Evolutionary conservation across 352 stramenopile species (phyloP), one percentile per base, ranked within the genome.

Genomic region (Globisporangium takayamanum): DNA sequence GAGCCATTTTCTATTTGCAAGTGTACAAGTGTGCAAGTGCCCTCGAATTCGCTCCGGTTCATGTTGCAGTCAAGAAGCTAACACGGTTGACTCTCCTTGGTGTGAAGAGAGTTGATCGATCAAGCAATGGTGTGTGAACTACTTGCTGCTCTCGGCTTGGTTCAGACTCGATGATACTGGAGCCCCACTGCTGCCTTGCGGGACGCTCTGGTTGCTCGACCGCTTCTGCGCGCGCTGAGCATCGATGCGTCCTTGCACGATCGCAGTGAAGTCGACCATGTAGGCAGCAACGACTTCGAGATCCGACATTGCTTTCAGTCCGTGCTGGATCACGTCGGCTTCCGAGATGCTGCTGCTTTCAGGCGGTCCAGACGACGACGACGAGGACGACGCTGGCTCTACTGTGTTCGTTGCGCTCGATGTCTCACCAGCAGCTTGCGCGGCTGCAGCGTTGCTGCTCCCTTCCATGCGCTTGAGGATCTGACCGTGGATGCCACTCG

Each of bases 211-310:
- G 33, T 58, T 58, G 42, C 16, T 58, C 2, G 57, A 58, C 41
- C 89, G 89, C 67, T 89, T 90, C 53, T 89, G 77, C 0, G 84
- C 76, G 30, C 80, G 66, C 59, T 94, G 80, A 0, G 71, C 73
- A 53, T 94, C 84, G 28, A 90, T 72, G 8, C 84, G 71, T 1
- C 73, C 71, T 33, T 92, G 82, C 2, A 92, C 80, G 48, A 93
- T 92, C 2, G 77, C 80, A 0, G 80, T 89, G 56, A 97, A 98
- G 67, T 98, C 92, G 25, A 84, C 76, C 85, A 98, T 97, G 67
- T 98, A 98, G 12, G 88, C 83, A 1, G 87, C 90, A 25, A 98
- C 93, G 14, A 97, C 86, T 51, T 98, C 92, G 11, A 98, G 74
- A 53, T 97, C 81, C 7, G 80, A 67, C 68, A 95, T 88, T 46